Evolutionary conservation across 2,329 filamentous ascomycete species (phyloP).

Genomic region (Fusarium piperis): DNA sequence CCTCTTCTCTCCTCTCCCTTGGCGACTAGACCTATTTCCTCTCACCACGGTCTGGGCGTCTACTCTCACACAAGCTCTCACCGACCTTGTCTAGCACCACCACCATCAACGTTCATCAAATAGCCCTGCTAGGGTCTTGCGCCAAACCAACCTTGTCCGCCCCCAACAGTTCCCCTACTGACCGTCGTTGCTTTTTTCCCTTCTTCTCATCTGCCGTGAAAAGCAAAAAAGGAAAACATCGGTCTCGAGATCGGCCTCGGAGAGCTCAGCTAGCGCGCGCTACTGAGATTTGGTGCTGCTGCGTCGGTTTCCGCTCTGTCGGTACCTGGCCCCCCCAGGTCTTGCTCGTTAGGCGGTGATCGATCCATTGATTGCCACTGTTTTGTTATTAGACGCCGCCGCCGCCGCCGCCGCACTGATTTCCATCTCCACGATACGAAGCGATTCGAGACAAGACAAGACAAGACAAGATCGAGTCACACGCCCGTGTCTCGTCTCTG

Average conservation of each 20-base stretch:
- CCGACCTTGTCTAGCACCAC: slow-evolving; percentile 5
- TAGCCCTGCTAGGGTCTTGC: not conserved
- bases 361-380: not conserved
- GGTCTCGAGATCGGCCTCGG: not conserved
- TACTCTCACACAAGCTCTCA: slow-evolving; percentile 12
- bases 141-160: not conserved
- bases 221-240: not conserved
- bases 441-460: not conserved
- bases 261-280: slow-evolving; percentile 34
- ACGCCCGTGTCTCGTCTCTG: not conserved
- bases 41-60: slow-evolving; percentile 1
- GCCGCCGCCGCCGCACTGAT: not conserved
- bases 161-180: not conserved
- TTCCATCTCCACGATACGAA: not conserved
- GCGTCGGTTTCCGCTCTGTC: slow-evolving; percentile 31
- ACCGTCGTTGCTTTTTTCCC: slow-evolving; percentile 3
- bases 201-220: slow-evolving; percentile 20
- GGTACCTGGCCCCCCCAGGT: slow-evolving; percentile 14
- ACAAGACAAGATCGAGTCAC: not conserved
- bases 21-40: slow-evolving; percentile 6
- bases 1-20: slow-evolving; percentile 3
- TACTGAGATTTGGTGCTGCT: slow-evolving; percentile 22
- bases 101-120: not conserved
- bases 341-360: not conserved
- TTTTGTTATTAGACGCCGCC: not conserved